A percentile compares a stretch with the other conserved stretches of the same genome.
Evolutionary conservation across 2,329 filamentous ascomycete species (phyloP).

Genomic region (Tolypocladium paradoxum): DNA sequence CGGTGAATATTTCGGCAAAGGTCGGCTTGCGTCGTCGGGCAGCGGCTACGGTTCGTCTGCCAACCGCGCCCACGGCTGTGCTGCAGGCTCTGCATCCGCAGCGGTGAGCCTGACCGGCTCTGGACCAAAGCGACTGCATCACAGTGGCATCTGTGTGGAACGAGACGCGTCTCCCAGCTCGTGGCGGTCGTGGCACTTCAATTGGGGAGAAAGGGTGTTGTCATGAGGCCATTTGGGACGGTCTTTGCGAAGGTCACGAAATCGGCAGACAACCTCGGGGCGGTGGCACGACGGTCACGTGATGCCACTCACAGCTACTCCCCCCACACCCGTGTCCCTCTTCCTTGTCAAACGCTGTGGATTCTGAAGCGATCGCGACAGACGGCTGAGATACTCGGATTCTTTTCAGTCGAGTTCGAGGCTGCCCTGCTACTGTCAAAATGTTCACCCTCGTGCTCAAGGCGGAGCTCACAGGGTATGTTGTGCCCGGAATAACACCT

Average conservation of each 20-base stretch:
- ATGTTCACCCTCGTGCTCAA: slow-evolving; percentile 60
- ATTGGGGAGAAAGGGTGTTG: slow-evolving; percentile 1
- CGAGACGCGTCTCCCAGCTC: not conserved
- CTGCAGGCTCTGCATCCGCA: slow-evolving; percentile 55
- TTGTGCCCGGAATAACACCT: not conserved
- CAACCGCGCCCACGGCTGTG: slow-evolving; percentile 34
- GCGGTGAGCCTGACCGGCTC: slow-evolving; percentile 51
- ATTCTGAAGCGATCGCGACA: not conserved
- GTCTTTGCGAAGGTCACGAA: not conserved
- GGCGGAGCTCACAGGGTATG: slow-evolving; percentile 60
- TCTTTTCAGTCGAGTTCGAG: not conserved
- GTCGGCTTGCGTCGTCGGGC: slow-evolving; percentile 37
- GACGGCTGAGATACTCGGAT: not conserved
- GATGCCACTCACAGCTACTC: not conserved
- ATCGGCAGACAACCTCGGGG: not conserved
- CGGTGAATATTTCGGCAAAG: slow-evolving; percentile 47
- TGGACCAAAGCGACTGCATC: slow-evolving; percentile 62
- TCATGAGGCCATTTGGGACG: not conserved
- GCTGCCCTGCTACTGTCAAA: slow-evolving; percentile 4
- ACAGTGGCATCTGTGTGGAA: slow-evolving; percentile 18
- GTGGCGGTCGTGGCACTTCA: not conserved
- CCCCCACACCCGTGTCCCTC: not conserved
- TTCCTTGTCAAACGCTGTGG: too few species aligned
- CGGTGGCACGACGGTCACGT: slow-evolving; percentile 1
- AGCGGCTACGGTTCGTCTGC: slow-evolving; percentile 39